Base-by-base conservation (phyloP, 129 eudicot species). In the Kitagawia praeruptora region DNA sequence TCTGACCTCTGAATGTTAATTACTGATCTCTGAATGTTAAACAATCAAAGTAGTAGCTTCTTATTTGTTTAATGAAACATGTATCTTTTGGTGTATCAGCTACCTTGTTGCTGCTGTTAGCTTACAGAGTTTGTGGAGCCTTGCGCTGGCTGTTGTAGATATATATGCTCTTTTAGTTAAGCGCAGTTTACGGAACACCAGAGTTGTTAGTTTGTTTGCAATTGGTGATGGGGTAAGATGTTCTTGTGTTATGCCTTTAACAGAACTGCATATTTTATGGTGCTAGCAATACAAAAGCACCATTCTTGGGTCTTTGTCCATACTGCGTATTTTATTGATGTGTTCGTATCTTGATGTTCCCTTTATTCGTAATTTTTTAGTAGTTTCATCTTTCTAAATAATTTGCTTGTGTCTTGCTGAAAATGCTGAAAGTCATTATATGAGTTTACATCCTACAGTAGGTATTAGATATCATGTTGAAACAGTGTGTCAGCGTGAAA, bases 21-120 rank as follows among this genome's bases (percentile, higher is more conserved):
- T 11, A 0, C n/a, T 70, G 10, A 39, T 34, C 6, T 38, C 13
- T 10, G 37, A 14, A 70, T 75, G 12, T 23, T 27, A 48, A 31
- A 31, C 19, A 3, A 66, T 66, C 21, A 4, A 12, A 46, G 15
- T 75, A 25, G 31, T n/a, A 44, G 14, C 19, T 77, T 38, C 23
- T 77, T 16, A 6, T 67, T 73, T 39, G 19, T 25, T 38, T 66
- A 15, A 72, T 39, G 14, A 39, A 42, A 74, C 14, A 16, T 74
- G 41, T 45, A 44, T n/a, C 25, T 27, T 70, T 42, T 81, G 79
- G 70, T 74, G 42, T 48, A 51, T 81, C 75, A 93, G 98, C 86
- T 93, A 93, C 82, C 98, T 93, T 76, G 93, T 90, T 63, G 96
- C 88, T 85, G 98, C 96, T 76, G 93, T 90, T 83, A 87, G 96